Percentiles rank a stretch among this genome's conserved stretches.
Evolutionary conservation across 2,329 filamentous ascomycete genomes (phyloP).

Genomic region (Phoma sp.): DNA sequence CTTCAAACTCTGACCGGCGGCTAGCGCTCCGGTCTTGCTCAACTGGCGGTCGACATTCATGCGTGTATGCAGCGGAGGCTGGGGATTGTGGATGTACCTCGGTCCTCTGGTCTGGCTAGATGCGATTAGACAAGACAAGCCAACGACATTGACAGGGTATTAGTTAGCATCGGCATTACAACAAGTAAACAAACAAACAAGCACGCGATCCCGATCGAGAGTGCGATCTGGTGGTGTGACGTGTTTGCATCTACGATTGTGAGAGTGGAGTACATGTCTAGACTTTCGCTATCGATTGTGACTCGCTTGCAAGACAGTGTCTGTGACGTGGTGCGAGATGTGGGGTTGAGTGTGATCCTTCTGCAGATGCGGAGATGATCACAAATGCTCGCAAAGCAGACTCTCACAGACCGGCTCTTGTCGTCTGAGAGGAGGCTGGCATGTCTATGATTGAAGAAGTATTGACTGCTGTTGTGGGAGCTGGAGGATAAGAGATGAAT

Average conservation of each 20-base stretch:
- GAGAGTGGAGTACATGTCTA: background rate
- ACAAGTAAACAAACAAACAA: too few relatives aligned
- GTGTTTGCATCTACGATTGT: background rate
- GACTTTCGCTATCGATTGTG: background rate
- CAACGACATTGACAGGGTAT: too few relatives aligned
- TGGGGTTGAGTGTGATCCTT: slow-evolving; percentile 5
- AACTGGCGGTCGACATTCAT: too few relatives aligned
- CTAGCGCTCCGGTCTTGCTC: background rate
- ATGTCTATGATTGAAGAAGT: background rate
- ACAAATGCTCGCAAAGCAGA: background rate
- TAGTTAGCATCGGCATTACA: background rate
- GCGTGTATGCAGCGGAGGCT: too few relatives aligned
- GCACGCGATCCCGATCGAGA: background rate
- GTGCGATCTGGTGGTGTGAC: background rate
- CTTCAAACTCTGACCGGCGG: background rate
- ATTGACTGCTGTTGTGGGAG: too few relatives aligned
- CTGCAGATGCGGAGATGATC: background rate
- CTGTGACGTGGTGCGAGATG: slow-evolving; percentile 16
- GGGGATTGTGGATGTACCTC: background rate
- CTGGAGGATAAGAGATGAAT: too few relatives aligned
- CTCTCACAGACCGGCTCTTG: background rate
- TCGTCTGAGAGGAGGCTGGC: background rate
- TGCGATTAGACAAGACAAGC: too few relatives aligned
- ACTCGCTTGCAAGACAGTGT: slow-evolving; percentile 3
- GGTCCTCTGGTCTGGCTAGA: background rate